Evolutionary conservation across 208 protist species (phyloP).

Genomic region (Trypanosoma mega): DNA sequence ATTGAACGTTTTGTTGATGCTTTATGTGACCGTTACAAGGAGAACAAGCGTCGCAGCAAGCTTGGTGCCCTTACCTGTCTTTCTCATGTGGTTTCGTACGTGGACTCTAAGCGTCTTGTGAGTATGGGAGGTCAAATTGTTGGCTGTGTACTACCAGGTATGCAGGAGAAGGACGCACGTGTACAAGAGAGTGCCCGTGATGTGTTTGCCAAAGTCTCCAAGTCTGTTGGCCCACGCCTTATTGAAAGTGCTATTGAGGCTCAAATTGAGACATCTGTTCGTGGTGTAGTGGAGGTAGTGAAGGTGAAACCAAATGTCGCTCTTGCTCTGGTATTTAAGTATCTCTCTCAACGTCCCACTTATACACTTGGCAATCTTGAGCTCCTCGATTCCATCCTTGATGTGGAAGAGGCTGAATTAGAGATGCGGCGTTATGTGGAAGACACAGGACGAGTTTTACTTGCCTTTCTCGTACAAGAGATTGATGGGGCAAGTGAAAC

Average conservation of each 20-base stretch:
- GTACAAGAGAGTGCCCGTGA: slow-evolving; percentile 79
- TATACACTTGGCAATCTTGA: slow-evolving; percentile 70
- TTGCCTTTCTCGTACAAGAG: slow-evolving; percentile 64
- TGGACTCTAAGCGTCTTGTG: slow-evolving; percentile 70
- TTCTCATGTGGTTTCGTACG: slow-evolving; percentile 61
- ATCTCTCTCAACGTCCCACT: slow-evolving; percentile 42
- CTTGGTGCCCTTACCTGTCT: slow-evolving; percentile 76
- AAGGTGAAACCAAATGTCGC: slow-evolving; percentile 85
- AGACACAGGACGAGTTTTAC: slow-evolving; percentile 51
- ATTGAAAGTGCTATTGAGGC: slow-evolving; percentile 86
- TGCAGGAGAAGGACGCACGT: slow-evolving; percentile 78
- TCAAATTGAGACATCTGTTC: slow-evolving; percentile 80
- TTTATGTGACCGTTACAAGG: slow-evolving; percentile 74
- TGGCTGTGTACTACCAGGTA: slow-evolving; percentile 83
- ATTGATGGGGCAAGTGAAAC: slow-evolving; percentile 56
- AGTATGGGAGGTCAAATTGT: slow-evolving; percentile 83
- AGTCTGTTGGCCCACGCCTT: slow-evolving; percentile 61
- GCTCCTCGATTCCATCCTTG: slow-evolving; percentile 76
- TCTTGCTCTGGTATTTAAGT: slow-evolving; percentile 80
- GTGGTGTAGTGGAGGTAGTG: slow-evolving; percentile 89
- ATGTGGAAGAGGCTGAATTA: slow-evolving; percentile 77
- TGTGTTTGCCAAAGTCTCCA: slow-evolving; percentile 80
- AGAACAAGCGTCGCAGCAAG: slow-evolving; percentile 50
- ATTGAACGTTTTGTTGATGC: slow-evolving; percentile 79
- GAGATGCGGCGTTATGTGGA: slow-evolving; percentile 66